A percentile compares a stretch with the other conserved stretches of the same genome.
phyloP scores from a whole-genome alignment of 139 green algal genomes.

The Axilococcus clingmanii region DNA sequence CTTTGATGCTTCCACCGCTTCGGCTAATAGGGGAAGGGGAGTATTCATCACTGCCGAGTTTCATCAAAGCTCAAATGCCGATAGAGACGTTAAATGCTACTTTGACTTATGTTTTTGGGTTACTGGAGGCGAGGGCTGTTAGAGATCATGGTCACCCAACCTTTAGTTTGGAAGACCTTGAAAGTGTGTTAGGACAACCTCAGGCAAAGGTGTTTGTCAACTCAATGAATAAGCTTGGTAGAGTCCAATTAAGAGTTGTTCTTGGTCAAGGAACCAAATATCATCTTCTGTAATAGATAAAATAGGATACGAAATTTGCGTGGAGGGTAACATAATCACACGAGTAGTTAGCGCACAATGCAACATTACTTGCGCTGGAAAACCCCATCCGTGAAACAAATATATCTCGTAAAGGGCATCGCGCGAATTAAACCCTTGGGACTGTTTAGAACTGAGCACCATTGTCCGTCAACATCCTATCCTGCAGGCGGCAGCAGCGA shows the following conservation, averaged over 20 bases:
- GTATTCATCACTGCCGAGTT: constrained; percentile 16
- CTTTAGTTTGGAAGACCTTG: constrained; percentile 21
- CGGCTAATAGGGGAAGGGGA: neutral
- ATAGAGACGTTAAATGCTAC: constrained; percentile 13
- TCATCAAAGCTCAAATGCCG: constrained; percentile 19
- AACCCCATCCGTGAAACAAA: too few relatives aligned
- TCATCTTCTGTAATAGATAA: constrained; percentile 1
- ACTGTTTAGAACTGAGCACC: too few relatives aligned
- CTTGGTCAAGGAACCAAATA: constrained; percentile 15
- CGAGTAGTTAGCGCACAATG: too few relatives aligned
- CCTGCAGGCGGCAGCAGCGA: neutral
- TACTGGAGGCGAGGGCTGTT: neutral
- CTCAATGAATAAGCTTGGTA: constrained; percentile 22
- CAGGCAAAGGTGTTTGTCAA: constrained; percentile 17
- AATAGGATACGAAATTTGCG: neutral
- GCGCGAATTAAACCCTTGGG: too few relatives aligned
- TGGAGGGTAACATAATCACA: too few relatives aligned
- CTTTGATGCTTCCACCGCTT: constrained; percentile 8
- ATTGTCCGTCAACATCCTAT: too few relatives aligned
- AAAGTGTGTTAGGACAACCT: neutral
- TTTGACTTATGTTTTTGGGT: constrained; percentile 3
- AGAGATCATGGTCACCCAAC: neutral
- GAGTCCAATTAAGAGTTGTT: constrained; percentile 19
- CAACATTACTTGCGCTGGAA: too few relatives aligned
- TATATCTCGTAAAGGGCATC: too few relatives aligned